Evolutionary conservation across 2,329 filamentous ascomycete genomes (phyloP).

Genomic region (Botrytis elliptica): DNA sequence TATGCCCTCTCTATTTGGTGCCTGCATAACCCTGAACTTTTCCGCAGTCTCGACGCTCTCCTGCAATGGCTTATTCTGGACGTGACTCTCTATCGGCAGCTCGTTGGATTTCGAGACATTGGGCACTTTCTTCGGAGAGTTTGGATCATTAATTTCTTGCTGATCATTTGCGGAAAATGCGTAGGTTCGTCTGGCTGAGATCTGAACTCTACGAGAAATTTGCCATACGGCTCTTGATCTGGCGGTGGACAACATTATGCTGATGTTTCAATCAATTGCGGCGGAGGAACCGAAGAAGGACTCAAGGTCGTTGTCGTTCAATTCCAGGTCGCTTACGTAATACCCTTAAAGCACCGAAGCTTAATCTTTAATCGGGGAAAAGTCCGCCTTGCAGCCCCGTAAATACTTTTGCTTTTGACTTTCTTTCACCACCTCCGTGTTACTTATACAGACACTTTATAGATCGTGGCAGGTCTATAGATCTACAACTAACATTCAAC

Average conservation of each 20-base stretch:
- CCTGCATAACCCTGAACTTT: conserved; percentile 53
- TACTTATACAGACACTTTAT: neutral
- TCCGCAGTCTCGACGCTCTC: conserved; percentile 50
- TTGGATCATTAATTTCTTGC: conserved; percentile 42
- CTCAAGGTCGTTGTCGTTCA: conserved; percentile 14
- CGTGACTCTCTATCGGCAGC: conserved; percentile 49
- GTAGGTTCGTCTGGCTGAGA: conserved; percentile 33
- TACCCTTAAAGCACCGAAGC: conserved; percentile 14
- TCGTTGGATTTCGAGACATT: conserved; percentile 64
- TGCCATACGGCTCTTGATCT: conserved; percentile 43
- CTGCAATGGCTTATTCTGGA: conserved; percentile 52
- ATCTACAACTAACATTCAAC: neutral
- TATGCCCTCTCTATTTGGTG: conserved; percentile 76
- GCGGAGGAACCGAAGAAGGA: neutral
- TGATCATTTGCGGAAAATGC: conserved; percentile 52
- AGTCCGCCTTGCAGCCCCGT: conserved; percentile 9
- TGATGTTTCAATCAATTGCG: conserved; percentile 33
- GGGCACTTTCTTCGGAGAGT: conserved; percentile 46
- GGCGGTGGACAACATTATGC: conserved; percentile 46
- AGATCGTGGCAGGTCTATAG: neutral
- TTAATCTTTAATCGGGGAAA: conserved; percentile 17
- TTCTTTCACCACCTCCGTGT: conserved; percentile 17
- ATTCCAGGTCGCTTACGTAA: conserved; percentile 16
- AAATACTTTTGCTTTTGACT: conserved; percentile 5
- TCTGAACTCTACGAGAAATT: conserved; percentile 40